Base-by-base conservation (phyloP, 352 stramenopile species). In the Phytophthora pluvialis region DNA sequence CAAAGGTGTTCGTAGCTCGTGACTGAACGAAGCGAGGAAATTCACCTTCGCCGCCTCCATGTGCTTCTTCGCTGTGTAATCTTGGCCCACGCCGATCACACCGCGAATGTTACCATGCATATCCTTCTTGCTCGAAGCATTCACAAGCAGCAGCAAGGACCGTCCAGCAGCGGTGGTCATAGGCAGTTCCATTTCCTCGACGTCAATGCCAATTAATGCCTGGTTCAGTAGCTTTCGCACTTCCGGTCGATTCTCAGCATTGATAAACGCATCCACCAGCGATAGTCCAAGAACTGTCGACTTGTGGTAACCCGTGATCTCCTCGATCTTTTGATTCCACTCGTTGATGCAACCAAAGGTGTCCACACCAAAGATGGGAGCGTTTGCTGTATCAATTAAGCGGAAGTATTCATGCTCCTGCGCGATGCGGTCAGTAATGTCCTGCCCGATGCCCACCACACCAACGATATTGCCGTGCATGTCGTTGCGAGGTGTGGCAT, bases 1-100 rank as follows among this genome's bases (percentile, higher is more conserved):
- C 36, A 95, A 33, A 16, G 86, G 86, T 3, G 86, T 95, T 49
- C 85, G 63, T 18, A 90, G 56, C 29, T 90, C 81, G 50, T 90
- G 80, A 52, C 81, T 90, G 46, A 89, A 89, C 1, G 81, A 89
- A 33, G 81, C 81, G 26, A 89, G 29, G 46, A 90, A 90, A 47
- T 88, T 89, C 12, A 90, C 81, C 40, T 76, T 86, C 0, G 77
- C 78, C 8, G 79, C 72, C 52, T 91, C 80, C 82, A 89, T 89
- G 46, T 88, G 77, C 51, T 86, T 88, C 54, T 86, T 87, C 8
- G 80, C 81, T 12, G 91, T 97, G 46, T 97, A 89, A 67, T 97
- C 91, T 76, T 97, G 90, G 0, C 86, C 89, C 38, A 97, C 87
- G 13, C 82, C 83, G 49, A 97, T 92, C 4, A 96, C 89, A 59